Conservation (phyloP, 371 early-diverging fungal genomes). For the Cokeromyces recurvatus region DNA sequence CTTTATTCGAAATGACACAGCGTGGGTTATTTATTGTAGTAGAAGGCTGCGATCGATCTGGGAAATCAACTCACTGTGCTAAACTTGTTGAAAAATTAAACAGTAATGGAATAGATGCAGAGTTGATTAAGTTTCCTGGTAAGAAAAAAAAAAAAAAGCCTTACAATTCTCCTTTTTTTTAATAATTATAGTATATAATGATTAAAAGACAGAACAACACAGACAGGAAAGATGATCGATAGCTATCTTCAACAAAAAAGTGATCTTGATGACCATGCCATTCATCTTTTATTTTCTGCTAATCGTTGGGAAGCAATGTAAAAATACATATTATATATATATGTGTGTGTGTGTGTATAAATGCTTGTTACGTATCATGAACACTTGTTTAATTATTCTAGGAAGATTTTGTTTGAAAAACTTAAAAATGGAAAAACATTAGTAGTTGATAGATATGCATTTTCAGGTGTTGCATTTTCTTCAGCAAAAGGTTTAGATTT, state of each 20-base stretch:
- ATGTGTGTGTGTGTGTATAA: neutral
- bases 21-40: slow-evolving; percentile 95
- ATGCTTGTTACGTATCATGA: too few relatives aligned
- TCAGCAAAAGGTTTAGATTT: slow-evolving; percentile 87
- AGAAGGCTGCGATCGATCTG: slow-evolving; percentile 96
- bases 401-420: slow-evolving; percentile 50
- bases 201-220: slow-evolving; percentile 93
- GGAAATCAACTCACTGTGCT: slow-evolving; percentile 91
- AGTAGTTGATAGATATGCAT: slow-evolving; percentile 97
- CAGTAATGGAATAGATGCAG: slow-evolving; percentile 34
- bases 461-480: slow-evolving; percentile 95
- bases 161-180: too few relatives aligned
- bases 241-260: slow-evolving; percentile 69
- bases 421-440: slow-evolving; percentile 68
- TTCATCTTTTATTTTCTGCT: slow-evolving; percentile 95
- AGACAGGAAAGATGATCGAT: slow-evolving; percentile 91
- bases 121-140: slow-evolving; percentile 77
- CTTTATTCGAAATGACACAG: slow-evolving; percentile 9
- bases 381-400: slow-evolving; percentile 14
- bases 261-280: slow-evolving; percentile 78
- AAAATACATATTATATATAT: neutral
- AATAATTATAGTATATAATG: too few relatives aligned
- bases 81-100: slow-evolving; percentile 61
- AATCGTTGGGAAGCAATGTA: slow-evolving; percentile 59
- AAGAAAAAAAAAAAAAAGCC: slow-evolving; percentile 1